Evolutionary conservation across 192 early-diverging fungal species (phyloP).

Genomic region (Polychytrium aggregatum): DNA sequence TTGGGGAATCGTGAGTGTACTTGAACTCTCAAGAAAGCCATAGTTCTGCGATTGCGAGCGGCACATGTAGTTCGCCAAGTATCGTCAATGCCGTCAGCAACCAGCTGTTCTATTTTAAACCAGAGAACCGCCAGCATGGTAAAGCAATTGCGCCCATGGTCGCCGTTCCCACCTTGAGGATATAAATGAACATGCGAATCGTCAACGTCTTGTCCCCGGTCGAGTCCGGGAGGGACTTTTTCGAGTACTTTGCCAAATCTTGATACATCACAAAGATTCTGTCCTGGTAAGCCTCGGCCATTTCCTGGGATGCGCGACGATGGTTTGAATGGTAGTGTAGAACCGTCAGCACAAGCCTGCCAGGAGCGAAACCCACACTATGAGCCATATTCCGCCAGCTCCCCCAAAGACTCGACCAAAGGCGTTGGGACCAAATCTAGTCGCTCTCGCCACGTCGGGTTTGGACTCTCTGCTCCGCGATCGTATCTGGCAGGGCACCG

Average conservation of each 20-base stretch:
- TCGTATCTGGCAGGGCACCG: too few species aligned
- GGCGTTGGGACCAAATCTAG: too few species aligned
- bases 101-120: too few species aligned
- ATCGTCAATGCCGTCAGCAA: not conserved
- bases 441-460: too few species aligned
- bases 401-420: too few species aligned
- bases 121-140: too few species aligned
- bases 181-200: slow-evolving; percentile 24
- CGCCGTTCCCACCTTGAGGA: slow-evolving; percentile 23
- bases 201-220: slow-evolving; percentile 25
- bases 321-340: too few species aligned
- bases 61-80: not conserved
- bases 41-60: slow-evolving; percentile 19
- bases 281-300: slow-evolving; percentile 9
- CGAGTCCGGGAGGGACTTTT: slow-evolving; percentile 8
- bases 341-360: too few species aligned
- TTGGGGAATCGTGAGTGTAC: slow-evolving; percentile 16
- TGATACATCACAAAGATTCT: slow-evolving; percentile 19
- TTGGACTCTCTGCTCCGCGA: too few species aligned
- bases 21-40: slow-evolving; percentile 14
- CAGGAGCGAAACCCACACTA: slow-evolving; percentile 3
- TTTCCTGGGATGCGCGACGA: slow-evolving; percentile 6
- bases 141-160: too few species aligned
- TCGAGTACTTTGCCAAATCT: slow-evolving; percentile 2
- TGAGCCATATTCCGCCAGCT: too few species aligned